These are phyloP conservation scores for Russula vinacea DNA, from an alignment of 768 basidiomycete genomes.

Conservation along the genomic window DNA sequence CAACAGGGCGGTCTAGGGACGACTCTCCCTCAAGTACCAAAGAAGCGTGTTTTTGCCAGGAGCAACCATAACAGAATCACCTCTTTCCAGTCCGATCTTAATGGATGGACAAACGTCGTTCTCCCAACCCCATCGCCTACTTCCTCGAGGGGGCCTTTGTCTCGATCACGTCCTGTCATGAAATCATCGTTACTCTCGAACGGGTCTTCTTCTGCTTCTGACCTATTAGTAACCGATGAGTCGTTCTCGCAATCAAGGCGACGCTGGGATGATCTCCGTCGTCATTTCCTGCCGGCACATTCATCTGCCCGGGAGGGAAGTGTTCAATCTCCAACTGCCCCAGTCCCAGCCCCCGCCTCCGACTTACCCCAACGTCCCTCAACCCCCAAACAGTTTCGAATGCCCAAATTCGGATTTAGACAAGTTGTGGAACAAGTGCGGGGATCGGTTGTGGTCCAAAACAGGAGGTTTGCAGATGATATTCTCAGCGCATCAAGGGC, in stretches of 20 bases:
- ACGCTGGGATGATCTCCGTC: conserved; percentile 55
- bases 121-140: background rate
- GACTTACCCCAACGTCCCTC: conserved; percentile 22
- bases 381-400: conserved; percentile 40
- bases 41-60: conserved; percentile 7
- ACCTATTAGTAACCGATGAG: conserved; percentile 6
- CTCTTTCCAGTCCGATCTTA: conserved; percentile 14
- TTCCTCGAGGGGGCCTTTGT: background rate
- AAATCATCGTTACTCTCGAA: conserved; percentile 28
- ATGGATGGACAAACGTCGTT: conserved; percentile 8
- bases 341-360: background rate
- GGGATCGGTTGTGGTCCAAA: conserved; percentile 49
- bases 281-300: conserved; percentile 47
- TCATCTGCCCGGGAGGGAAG: conserved; percentile 25
- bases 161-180: conserved; percentile 22
- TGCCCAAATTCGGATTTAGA: conserved; percentile 52
- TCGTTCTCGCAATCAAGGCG: conserved; percentile 38
- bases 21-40: background rate
- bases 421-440: conserved; percentile 65
- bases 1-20: background rate
- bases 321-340: conserved; percentile 30
- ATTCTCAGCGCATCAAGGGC: conserved; percentile 54
- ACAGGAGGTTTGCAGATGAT: conserved; percentile 52
- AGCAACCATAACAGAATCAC: conserved; percentile 16
- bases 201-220: conserved; percentile 17